These are phyloP conservation scores for Gossypium davidsonii DNA, from an alignment of 441 rosid genomes.

Conservation along the genomic window DNA sequence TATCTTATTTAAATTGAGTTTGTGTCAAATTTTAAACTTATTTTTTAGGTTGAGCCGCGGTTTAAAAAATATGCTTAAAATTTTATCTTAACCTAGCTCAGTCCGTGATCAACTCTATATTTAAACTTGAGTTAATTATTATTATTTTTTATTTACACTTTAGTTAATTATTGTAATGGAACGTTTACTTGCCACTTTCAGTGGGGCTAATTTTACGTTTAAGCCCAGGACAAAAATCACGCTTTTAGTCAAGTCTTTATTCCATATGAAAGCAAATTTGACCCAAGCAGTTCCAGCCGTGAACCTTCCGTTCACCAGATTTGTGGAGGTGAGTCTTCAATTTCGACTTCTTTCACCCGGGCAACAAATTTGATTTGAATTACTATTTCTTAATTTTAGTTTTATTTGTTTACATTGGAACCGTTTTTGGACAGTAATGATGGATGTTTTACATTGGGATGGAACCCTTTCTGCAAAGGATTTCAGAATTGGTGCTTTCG, in stretches of 20 bases:
- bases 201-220: too few relatives aligned
- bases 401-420: background rate
- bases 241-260: background rate
- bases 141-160: too few relatives aligned
- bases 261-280: background rate
- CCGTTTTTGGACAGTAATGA: background rate
- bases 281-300: background rate
- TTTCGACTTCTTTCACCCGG: background rate
- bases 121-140: too few relatives aligned
- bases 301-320: background rate
- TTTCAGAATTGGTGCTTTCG: slow-evolving; percentile 41
- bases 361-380: background rate
- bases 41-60: too few relatives aligned
- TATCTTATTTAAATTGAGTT: too few relatives aligned
- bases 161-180: too few relatives aligned
- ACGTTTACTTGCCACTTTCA: too few relatives aligned
- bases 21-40: too few relatives aligned
- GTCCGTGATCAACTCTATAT: too few relatives aligned
- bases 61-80: too few relatives aligned
- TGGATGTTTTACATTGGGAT: slow-evolving; percentile 34
- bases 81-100: too few relatives aligned
- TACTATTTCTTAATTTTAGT: background rate
- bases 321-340: background rate
- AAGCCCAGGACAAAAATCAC: background rate
- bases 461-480: slow-evolving; percentile 52